These are phyloP conservation scores for Ceratobasidium sp. DNA, from an alignment of 1,284 basidiomycete species.

Conservation along the genomic window DNA sequence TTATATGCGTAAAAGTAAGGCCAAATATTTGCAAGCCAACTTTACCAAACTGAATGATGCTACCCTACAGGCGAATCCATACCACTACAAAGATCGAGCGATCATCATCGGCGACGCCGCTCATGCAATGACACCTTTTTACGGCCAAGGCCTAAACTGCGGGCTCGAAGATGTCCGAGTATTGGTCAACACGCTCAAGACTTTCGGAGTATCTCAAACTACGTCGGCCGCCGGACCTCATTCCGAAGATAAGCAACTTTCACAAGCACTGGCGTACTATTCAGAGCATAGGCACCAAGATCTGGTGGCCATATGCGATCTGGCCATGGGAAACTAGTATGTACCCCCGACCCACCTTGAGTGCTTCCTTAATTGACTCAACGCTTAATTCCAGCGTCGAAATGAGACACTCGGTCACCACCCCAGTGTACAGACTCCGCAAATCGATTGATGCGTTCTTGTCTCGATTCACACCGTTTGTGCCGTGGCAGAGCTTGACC, in stretches of 20 bases:
- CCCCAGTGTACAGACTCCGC: conserved; percentile 80
- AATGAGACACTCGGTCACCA: conserved; percentile 94
- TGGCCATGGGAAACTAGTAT: conserved; percentile 96
- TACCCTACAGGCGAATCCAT: conserved; percentile 76
- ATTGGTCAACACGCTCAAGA: conserved; percentile 78
- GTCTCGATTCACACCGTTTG: conserved; percentile 49
- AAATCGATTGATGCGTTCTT: conserved; percentile 76
- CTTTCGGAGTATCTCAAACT: conserved; percentile 66
- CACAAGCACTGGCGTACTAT: conserved; percentile 77
- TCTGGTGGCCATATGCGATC: conserved; percentile 87
- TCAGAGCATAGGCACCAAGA: conserved; percentile 85
- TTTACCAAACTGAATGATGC: conserved; percentile 47
- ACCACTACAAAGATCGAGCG: conserved; percentile 89
- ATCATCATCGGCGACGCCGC: conserved; percentile 94
- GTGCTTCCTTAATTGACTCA: conserved; percentile 43
- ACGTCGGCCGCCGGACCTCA: conserved; percentile 51
- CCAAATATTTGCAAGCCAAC: conserved; percentile 42
- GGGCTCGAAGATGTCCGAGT: conserved; percentile 97
- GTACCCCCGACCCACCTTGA: conserved; percentile 55
- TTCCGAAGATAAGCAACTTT: conserved; percentile 67
- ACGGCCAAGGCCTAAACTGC: conserved; percentile 97
- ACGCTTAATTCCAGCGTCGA: conserved; percentile 70
- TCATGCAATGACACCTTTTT: conserved; percentile 98
- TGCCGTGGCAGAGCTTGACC: conserved; percentile 46
- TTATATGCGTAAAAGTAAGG: conserved; percentile 90